Percentiles rank a stretch among this genome's conserved stretches.
phyloP scores from a whole-genome alignment of 768 basidiomycete genomes.

The Tephrocybe rancida region DNA sequence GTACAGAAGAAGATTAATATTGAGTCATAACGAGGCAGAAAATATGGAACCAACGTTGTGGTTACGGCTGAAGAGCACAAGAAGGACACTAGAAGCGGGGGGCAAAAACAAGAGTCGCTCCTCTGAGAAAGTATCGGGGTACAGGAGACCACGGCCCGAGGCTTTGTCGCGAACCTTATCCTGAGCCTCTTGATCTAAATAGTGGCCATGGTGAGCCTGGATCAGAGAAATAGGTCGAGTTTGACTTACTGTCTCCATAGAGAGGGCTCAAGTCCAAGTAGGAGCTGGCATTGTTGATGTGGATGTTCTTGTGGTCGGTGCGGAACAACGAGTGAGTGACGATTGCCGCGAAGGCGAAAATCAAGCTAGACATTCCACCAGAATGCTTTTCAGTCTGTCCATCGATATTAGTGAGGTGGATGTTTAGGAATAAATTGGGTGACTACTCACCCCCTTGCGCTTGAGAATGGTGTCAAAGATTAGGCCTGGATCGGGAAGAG shows the following conservation, averaged over 20 bases:
- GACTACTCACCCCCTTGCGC: slow-evolving; percentile 31
- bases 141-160: slow-evolving; percentile 52
- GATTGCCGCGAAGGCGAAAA: slow-evolving; percentile 65
- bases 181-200: slow-evolving; percentile 38
- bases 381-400: slow-evolving; percentile 37
- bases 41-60: slow-evolving; percentile 48
- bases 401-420: neutral
- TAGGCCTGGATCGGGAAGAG: slow-evolving; percentile 57
- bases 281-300: slow-evolving; percentile 53
- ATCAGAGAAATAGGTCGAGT: neutral
- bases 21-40: neutral
- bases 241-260: slow-evolving; percentile 48
- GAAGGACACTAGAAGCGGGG: slow-evolving; percentile 52
- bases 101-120: slow-evolving; percentile 53
- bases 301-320: slow-evolving; percentile 42
- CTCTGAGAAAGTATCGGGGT: slow-evolving; percentile 57
- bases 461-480: slow-evolving; percentile 66
- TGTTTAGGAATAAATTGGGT: neutral
- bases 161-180: slow-evolving; percentile 48
- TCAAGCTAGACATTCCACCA: slow-evolving; percentile 60
- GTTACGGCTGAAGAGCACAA: slow-evolving; percentile 59
- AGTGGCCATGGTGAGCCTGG: neutral
- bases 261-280: slow-evolving; percentile 61
- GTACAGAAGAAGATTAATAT: neutral
- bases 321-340: slow-evolving; percentile 53